Evolutionary conservation across 2,329 filamentous ascomycete species (phyloP).

Genomic region (Pseudogymnoascus verrucosus): DNA sequence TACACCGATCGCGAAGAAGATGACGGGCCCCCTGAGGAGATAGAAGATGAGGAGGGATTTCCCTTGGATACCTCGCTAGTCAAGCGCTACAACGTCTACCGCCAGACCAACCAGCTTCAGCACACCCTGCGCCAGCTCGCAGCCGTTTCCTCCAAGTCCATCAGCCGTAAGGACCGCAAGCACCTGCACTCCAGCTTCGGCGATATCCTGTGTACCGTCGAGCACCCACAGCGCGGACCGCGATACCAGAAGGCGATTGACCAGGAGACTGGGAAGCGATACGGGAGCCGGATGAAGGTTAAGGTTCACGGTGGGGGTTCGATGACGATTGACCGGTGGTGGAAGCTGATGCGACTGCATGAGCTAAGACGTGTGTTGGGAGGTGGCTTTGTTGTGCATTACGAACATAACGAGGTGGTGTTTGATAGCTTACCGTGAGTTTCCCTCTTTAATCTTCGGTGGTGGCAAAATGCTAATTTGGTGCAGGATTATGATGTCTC

Average conservation of each 20-base stretch:
- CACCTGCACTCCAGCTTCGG: conserved; percentile 57
- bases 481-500: background rate
- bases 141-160: conserved; percentile 49
- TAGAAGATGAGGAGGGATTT: conserved; percentile 29
- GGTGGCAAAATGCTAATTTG: background rate
- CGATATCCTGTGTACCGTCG: conserved; percentile 57
- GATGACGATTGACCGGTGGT: conserved; percentile 64
- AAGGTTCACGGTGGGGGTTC: conserved; percentile 50
- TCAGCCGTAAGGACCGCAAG: conserved; percentile 60
- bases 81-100: conserved; percentile 61
- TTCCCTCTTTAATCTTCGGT: background rate
- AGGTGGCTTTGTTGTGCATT: conserved; percentile 55
- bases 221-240: conserved; percentile 59
- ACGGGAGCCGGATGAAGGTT: conserved; percentile 55
- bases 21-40: conserved; percentile 33
- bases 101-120: conserved; percentile 52
- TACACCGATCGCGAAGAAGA: conserved; percentile 38
- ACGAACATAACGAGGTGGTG: conserved; percentile 52
- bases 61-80: conserved; percentile 36
- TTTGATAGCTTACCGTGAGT: conserved; percentile 47
- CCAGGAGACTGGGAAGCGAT: conserved; percentile 48
- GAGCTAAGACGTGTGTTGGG: conserved; percentile 52
- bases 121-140: conserved; percentile 52
- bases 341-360: conserved; percentile 60
- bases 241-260: conserved; percentile 58